Evolutionary conservation across 176 grass and related monocot species (phyloP), one percentile per base, ranked within the genome.

Genomic region (Lolium perenne): DNA sequence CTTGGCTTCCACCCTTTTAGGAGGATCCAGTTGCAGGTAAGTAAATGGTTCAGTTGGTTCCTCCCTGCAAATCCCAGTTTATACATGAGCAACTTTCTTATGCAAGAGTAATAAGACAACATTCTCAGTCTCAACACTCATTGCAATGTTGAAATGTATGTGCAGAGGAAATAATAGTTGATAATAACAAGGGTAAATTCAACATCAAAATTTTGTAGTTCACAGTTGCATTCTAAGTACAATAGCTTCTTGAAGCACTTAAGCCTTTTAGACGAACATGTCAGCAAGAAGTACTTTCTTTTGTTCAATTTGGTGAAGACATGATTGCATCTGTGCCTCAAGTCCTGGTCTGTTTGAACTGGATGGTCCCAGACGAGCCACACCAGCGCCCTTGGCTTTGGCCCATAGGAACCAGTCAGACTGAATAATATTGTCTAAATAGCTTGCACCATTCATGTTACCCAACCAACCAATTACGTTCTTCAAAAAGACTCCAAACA

Each of bases 1-100:
- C 71, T 94, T 92, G 74, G 80, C 66, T 73, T 98, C 94, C 50
- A 86, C 82, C 25, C 90, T 92, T 74, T 82, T 94, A 8, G 90
- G 94, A 82, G 90, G 90, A 91, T 98, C 92, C 76, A 98, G 74
- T 76, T 94, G 84, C 46, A 98, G 80, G 83, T 94, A 94, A 40
- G 81, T 86, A 71, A 85, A 98, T 8, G 90, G 90, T 82, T 95
- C 88, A 0, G 87, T 94, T 55, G 88, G 94, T 47, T 98, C 94
- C 87, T 94, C 97, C 86, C 90, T 98, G 92, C 51, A 91, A 93
- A 89, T 54, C 54, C 77, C 12, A 88, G 32, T 77, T 13, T 71
- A 63, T 47, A 71, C 5, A 20, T 38, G 43, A 91, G 77, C 8
- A 80, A 29, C 16, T 62, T 57, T 20, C 3, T 29, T 38, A 84